Percentiles rank a stretch among this genome's conserved stretches.
phyloP scores from a whole-genome alignment of 495 filamentous ascomycete species.

The Jackrogersella minutella region DNA sequence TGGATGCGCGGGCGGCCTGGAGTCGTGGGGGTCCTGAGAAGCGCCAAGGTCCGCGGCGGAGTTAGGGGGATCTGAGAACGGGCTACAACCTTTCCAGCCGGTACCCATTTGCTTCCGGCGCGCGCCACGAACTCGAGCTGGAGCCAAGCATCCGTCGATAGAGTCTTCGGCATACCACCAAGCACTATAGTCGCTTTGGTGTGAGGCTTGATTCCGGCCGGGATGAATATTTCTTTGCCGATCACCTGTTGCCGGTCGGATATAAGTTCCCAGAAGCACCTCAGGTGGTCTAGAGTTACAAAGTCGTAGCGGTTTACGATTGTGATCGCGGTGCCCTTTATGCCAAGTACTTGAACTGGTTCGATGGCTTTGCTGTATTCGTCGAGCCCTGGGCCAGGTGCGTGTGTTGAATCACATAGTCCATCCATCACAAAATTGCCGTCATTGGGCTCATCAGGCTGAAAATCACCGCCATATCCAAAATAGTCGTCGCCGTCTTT shows the following conservation, averaged over 20 bases:
- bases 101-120: conserved; percentile 52
- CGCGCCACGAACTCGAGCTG: conserved; percentile 55
- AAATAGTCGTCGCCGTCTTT: conserved; percentile 65
- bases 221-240: conserved; percentile 46
- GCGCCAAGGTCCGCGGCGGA: conserved; percentile 35
- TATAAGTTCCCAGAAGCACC: conserved; percentile 56
- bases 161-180: conserved; percentile 22
- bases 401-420: conserved; percentile 66
- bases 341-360: conserved; percentile 59
- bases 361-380: conserved; percentile 74
- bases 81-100: conserved; percentile 57
- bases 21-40: conserved; percentile 35
- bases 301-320: conserved; percentile 66
- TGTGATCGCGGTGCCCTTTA: conserved; percentile 45
- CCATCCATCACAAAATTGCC: conserved; percentile 75
- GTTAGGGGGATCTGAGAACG: conserved; percentile 59
- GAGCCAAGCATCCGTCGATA: conserved; percentile 51
- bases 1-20: conserved; percentile 23
- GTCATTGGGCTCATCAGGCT: conserved; percentile 71
- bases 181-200: conserved; percentile 46
- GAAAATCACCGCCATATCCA: conserved; percentile 78
- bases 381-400: conserved; percentile 64
- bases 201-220: conserved; percentile 48
- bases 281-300: conserved; percentile 58
- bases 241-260: conserved; percentile 44